These are phyloP conservation scores for Colletotrichum orbiculare DNA, from an alignment of 2,329 filamentous ascomycete species.

Conservation along the genomic window DNA sequence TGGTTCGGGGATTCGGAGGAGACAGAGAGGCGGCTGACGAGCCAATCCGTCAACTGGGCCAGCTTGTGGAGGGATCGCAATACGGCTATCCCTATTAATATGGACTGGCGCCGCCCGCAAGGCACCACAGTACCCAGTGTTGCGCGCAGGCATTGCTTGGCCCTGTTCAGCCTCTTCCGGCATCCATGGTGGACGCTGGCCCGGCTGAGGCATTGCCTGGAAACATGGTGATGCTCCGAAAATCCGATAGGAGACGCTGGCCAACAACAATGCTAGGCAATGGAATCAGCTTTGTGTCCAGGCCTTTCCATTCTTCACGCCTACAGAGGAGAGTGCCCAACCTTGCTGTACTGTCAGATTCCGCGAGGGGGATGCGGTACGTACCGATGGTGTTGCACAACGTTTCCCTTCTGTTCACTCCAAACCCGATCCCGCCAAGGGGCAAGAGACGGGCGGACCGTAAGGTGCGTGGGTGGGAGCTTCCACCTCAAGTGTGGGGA, in stretches of 20 bases:
- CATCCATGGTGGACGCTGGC: neutral
- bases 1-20: slow-evolving; percentile 15
- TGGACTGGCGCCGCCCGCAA: slow-evolving; percentile 15
- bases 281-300: too few relatives aligned
- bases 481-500: neutral
- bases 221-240: neutral
- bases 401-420: slow-evolving; percentile 31
- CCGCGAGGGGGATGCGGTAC: neutral
- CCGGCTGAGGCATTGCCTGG: neutral
- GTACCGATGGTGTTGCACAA: slow-evolving; percentile 1
- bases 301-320: too few relatives aligned
- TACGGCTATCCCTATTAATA: slow-evolving; percentile 15
- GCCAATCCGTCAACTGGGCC: slow-evolving; percentile 11
- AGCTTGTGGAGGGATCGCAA: slow-evolving; percentile 21
- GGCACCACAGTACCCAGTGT: slow-evolving; percentile 13
- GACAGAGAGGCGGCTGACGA: neutral
- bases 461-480: neutral
- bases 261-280: too few relatives aligned
- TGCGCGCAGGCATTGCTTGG: slow-evolving; percentile 2
- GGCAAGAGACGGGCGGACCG: slow-evolving; percentile 21
- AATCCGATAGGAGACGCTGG: too few relatives aligned
- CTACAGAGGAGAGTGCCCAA: too few relatives aligned
- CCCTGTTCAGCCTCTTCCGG: slow-evolving; percentile 14
- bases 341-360: neutral
- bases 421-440: slow-evolving; percentile 8